Evolutionary conservation across 2,329 filamentous ascomycete genomes (phyloP).

Genomic region (Cytospora piceae): DNA sequence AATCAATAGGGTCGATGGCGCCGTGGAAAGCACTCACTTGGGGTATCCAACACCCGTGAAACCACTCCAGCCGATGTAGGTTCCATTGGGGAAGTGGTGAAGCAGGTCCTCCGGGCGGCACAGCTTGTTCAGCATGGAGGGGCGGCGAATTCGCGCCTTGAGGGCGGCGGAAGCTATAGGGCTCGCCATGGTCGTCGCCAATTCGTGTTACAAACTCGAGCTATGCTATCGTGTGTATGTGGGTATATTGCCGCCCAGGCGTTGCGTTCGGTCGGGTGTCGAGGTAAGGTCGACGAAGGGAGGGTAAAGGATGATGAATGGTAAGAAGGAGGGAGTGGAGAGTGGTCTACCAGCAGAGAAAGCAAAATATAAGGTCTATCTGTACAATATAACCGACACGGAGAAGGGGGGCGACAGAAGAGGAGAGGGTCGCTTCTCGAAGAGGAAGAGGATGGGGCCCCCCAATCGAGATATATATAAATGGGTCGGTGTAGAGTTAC

Average conservation of each 20-base stretch:
- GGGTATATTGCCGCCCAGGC: neutral
- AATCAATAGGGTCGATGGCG: neutral
- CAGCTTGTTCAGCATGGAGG: constrained; percentile 80
- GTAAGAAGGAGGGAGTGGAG: constrained; percentile 17
- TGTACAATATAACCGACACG: constrained; percentile 8
- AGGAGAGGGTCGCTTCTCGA: constrained; percentile 7
- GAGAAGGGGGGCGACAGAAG: neutral
- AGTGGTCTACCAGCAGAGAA: neutral
- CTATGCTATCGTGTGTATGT: neutral
- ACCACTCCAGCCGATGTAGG: constrained; percentile 90
- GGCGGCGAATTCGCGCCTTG: constrained; percentile 73
- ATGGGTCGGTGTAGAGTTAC: constrained; percentile 12
- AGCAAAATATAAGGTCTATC: constrained; percentile 1
- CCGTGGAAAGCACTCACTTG: constrained; percentile 61
- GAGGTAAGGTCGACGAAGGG: neutral
- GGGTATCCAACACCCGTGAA: constrained; percentile 91
- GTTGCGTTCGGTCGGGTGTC: neutral
- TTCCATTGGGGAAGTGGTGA: constrained; percentile 77
- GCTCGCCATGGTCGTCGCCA: constrained; percentile 47
- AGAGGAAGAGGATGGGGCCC: constrained; percentile 9
- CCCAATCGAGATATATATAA: constrained; percentile 16
- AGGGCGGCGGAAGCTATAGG: constrained; percentile 71
- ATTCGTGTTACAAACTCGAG: neutral
- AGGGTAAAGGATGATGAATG: neutral
- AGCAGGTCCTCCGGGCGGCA: constrained; percentile 79